Evolutionary conservation across 2,329 filamentous ascomycete genomes (phyloP).

Genomic region (Monosporascus sp.): DNA sequence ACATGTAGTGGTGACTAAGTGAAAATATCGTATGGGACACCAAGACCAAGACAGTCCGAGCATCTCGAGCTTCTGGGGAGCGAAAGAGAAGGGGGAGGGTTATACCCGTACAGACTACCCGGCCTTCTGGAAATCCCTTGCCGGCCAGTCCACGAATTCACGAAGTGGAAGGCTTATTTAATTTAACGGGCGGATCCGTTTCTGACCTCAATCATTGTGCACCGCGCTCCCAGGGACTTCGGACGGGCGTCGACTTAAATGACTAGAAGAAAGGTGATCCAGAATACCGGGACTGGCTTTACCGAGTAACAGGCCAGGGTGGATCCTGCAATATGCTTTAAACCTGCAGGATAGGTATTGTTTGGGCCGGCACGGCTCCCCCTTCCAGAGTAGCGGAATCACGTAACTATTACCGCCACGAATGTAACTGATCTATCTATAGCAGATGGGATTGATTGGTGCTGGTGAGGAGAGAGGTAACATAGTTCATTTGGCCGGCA

Average conservation of each 20-base stretch:
- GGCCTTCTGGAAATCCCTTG: not conserved
- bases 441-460: not conserved
- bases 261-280: not conserved
- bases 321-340: too few relatives aligned
- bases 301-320: not conserved
- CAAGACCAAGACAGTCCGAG: not conserved
- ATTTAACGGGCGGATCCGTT: not conserved
- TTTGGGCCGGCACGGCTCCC: not conserved
- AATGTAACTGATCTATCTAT: not conserved
- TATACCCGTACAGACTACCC: not conserved
- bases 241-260: not conserved
- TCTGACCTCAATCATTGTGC: not conserved
- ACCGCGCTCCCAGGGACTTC: not conserved
- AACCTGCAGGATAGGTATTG: too few relatives aligned
- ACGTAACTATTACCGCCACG: not conserved
- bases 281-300: not conserved
- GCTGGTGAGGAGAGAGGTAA: not conserved
- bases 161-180: not conserved
- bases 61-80: not conserved
- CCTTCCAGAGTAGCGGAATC: not conserved
- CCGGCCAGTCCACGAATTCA: not conserved
- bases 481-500: not conserved
- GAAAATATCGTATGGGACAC: not conserved
- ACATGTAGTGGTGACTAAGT: not conserved
- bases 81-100: not conserved